Evolutionary conservation across 108 stramenopile species (phyloP).

Genomic region (Skeletonema potamos): DNA sequence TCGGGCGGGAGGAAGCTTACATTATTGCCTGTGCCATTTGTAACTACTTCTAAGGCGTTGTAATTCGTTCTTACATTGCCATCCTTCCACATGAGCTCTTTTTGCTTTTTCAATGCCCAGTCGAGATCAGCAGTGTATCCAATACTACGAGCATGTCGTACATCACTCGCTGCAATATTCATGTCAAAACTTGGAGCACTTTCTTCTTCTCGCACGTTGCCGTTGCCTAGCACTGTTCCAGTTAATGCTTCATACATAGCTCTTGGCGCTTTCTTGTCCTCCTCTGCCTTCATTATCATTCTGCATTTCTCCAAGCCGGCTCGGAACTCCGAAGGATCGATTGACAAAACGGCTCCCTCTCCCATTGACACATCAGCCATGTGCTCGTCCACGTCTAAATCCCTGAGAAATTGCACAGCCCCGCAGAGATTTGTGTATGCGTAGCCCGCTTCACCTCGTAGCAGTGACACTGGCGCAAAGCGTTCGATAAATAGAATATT

Average conservation of each 20-base stretch:
- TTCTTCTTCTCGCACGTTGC: not conserved
- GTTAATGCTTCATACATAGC: not conserved
- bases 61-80: conserved; percentile 14
- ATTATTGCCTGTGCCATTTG: not conserved
- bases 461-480: conserved; percentile 60
- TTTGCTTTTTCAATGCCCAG: conserved; percentile 61
- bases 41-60: not conserved
- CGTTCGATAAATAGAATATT: conserved; percentile 65
- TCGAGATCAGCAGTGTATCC: conserved; percentile 69
- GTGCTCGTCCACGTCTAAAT: conserved; percentile 54
- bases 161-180: conserved; percentile 50
- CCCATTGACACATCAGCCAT: conserved; percentile 31
- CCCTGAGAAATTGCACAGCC: conserved; percentile 81
- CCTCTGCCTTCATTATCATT: conserved; percentile 1
- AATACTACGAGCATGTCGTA: conserved; percentile 57
- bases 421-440: conserved; percentile 83
- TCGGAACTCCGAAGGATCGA: conserved; percentile 60
- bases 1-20: conserved; percentile 15
- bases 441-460: conserved; percentile 84
- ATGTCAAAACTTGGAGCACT: not conserved
- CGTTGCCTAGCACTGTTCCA: not conserved
- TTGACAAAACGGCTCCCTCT: conserved; percentile 52
- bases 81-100: conserved; percentile 29
- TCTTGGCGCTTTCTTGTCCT: conserved; percentile 7
- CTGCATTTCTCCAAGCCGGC: conserved; percentile 57